Conservation (phyloP, 352 stramenopile genomes). For the Pythium aphanidermatum region DNA sequence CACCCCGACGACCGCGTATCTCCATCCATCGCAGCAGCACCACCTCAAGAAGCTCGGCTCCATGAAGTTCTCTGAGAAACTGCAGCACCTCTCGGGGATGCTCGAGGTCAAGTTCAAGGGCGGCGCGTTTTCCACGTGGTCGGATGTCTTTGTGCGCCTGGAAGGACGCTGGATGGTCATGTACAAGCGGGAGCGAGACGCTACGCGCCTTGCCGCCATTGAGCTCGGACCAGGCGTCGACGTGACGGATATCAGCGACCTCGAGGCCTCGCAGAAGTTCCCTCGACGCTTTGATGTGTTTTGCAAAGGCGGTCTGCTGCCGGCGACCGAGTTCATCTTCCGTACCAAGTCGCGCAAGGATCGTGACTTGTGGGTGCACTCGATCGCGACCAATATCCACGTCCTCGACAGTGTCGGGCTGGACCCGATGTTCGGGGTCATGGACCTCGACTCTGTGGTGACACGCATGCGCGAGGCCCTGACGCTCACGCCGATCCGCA, state of each 20-base stretch:
- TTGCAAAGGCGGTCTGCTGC: constrained; percentile 64
- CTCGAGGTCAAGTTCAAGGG: constrained; percentile 69
- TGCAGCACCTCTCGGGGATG: constrained; percentile 45
- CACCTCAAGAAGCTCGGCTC: constrained; percentile 15
- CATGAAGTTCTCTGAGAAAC: constrained; percentile 24
- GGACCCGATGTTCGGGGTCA: constrained; percentile 43
- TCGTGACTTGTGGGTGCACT: constrained; percentile 63
- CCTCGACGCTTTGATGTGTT: constrained; percentile 64
- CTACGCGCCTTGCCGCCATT: constrained; percentile 46
- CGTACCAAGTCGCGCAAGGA: constrained; percentile 75
- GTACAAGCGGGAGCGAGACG: constrained; percentile 62
- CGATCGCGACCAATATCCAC: constrained; percentile 60
- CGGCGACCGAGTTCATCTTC: constrained; percentile 67
- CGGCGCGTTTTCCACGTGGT: constrained; percentile 60
- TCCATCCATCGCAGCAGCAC: background rate
- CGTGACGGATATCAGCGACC: constrained; percentile 55
- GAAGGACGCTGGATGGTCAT: constrained; percentile 66
- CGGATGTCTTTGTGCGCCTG: constrained; percentile 53
- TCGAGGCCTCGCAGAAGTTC: constrained; percentile 63
- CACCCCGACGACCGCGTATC: too few species aligned
- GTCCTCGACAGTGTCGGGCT: constrained; percentile 38
- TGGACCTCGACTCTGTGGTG: constrained; percentile 50
- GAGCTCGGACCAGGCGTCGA: constrained; percentile 63
- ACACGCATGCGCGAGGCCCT: constrained; percentile 48
- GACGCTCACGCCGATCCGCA: constrained; percentile 53